Conservation (phyloP, 116 monocot genomes). For the Papilionanthe hybrid region DNA sequence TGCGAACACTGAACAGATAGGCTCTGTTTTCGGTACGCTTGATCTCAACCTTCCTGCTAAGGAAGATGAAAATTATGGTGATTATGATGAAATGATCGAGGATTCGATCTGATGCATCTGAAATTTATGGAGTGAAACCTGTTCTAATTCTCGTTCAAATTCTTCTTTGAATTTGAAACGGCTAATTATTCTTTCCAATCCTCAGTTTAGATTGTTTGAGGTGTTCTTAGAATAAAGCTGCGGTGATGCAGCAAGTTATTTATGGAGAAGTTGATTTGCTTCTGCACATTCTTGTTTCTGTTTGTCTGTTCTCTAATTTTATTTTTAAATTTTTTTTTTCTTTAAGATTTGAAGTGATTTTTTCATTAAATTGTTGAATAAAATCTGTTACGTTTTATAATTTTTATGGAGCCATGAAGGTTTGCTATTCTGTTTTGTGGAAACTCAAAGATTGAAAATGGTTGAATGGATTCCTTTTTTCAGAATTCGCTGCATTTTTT, state of each 20-base stretch:
- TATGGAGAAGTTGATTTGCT: background rate
- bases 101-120: background rate
- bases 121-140: background rate
- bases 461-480: background rate
- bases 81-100: background rate
- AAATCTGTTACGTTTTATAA: background rate
- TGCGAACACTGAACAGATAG: background rate
- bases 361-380: background rate
- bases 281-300: background rate
- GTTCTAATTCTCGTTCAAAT: background rate
- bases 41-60: slow-evolving; percentile 12
- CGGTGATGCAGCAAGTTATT: background rate
- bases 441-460: too few species aligned
- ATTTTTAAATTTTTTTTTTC: background rate
- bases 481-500: background rate
- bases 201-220: background rate
- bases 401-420: too few species aligned
- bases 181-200: background rate
- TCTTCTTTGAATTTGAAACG: background rate
- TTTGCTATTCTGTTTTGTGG: too few species aligned
- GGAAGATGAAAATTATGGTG: background rate
- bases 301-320: background rate
- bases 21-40: background rate
- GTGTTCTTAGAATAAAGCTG: background rate
- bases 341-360: background rate